Conservation (phyloP, 1,139 yeast species). For the Scheffersomyces parashehatae region DNA sequence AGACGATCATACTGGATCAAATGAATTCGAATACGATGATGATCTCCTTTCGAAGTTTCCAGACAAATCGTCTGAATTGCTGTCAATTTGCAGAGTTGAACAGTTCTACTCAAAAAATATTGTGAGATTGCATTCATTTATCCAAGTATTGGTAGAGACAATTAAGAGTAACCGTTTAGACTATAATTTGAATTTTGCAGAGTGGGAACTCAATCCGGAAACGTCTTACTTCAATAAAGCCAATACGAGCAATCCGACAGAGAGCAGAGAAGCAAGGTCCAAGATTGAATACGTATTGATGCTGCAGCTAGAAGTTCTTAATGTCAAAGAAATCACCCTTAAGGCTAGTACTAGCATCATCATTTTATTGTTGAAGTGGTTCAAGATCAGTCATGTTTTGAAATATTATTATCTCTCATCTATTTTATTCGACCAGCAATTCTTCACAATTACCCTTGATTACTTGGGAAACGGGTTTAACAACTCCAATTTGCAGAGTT, state of each 20-base stretch:
- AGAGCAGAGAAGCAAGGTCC: slow-evolving; percentile 17
- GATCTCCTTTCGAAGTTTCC: slow-evolving; percentile 27
- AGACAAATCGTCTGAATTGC: slow-evolving; percentile 31
- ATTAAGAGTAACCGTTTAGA: slow-evolving; percentile 51
- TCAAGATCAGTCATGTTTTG: slow-evolving; percentile 71
- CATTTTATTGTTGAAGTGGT: slow-evolving; percentile 66
- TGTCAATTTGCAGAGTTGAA: slow-evolving; percentile 60
- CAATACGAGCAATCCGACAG: background rate
- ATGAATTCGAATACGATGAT: slow-evolving; percentile 24
- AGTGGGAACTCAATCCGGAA: slow-evolving; percentile 40
- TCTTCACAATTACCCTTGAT: slow-evolving; percentile 38
- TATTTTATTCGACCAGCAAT: slow-evolving; percentile 72
- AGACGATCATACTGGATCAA: slow-evolving; percentile 7
- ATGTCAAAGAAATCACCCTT: slow-evolving; percentile 64
- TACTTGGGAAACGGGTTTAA: slow-evolving; percentile 41
- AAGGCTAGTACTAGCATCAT: slow-evolving; percentile 64
- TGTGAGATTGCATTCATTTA: slow-evolving; percentile 59
- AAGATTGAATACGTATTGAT: slow-evolving; percentile 29
- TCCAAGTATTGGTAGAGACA: slow-evolving; percentile 63
- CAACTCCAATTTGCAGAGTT: slow-evolving; percentile 34
- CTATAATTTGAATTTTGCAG: slow-evolving; percentile 37
- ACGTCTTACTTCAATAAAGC: slow-evolving; percentile 23
- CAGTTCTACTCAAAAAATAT: slow-evolving; percentile 54
- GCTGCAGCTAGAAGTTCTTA: slow-evolving; percentile 53
- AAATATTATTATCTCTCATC: slow-evolving; percentile 77